Conservation (phyloP, 208 protist genomes). For the Phytomonas serpens region DNA sequence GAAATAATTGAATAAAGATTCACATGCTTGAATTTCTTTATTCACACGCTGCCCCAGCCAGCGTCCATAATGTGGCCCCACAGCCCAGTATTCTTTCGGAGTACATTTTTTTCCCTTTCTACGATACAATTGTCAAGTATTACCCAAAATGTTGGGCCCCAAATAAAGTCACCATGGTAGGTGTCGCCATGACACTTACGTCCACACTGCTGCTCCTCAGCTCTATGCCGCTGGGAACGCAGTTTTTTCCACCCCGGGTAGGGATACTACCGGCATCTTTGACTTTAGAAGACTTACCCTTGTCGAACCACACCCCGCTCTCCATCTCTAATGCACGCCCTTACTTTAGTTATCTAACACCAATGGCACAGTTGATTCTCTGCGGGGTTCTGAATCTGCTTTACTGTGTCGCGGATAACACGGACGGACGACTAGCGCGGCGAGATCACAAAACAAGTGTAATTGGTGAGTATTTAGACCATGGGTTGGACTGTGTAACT, state of each 20-base stretch:
- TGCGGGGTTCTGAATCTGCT: conserved; percentile 71
- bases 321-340: conserved; percentile 4
- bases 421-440: conserved; percentile 81
- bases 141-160: conserved; percentile 61
- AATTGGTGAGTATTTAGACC: conserved; percentile 89
- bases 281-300: conserved; percentile 14
- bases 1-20: neutral
- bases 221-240: conserved; percentile 42
- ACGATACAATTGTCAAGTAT: conserved; percentile 56
- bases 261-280: conserved; percentile 39
- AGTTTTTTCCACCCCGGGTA: conserved; percentile 47
- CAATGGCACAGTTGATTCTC: conserved; percentile 33
- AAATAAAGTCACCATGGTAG: conserved; percentile 76
- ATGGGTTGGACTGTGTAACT: conserved; percentile 87
- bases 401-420: conserved; percentile 88
- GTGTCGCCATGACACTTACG: conserved; percentile 56
- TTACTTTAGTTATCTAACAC: conserved; percentile 12
- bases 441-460: conserved; percentile 62
- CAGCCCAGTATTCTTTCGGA: conserved; percentile 63
- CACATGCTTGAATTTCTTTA: conserved; percentile 9
- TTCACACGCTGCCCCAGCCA: conserved; percentile 26
- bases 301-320: conserved; percentile 24
- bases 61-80: conserved; percentile 26
- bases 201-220: conserved; percentile 73
- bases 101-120: conserved; percentile 74